A percentile compares a stretch with the other conserved stretches of the same genome.
phyloP scores from a whole-genome alignment of 768 basidiomycete genomes.

The Tricholoma saponaceum region DNA sequence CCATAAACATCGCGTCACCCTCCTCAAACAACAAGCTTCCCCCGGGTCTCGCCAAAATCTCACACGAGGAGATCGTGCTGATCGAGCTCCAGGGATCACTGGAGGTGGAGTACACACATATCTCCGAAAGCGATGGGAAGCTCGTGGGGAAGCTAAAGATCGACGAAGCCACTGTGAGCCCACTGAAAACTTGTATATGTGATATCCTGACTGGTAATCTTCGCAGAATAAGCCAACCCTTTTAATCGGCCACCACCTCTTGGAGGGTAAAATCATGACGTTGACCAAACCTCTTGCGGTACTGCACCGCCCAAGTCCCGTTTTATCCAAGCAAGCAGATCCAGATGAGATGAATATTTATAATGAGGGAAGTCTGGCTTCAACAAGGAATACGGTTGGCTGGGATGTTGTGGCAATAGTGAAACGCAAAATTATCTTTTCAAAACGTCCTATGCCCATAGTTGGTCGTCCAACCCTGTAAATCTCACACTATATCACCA shows the following conservation, averaged over 20 bases:
- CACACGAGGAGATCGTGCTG: slow-evolving; percentile 75
- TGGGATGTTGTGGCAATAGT: slow-evolving; percentile 72
- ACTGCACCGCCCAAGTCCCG: slow-evolving; percentile 42
- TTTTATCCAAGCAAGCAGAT: slow-evolving; percentile 6
- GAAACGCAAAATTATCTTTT: slow-evolving; percentile 79
- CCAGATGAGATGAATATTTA: slow-evolving; percentile 7
- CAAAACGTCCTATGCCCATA: slow-evolving; percentile 79
- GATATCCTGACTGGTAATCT: neutral
- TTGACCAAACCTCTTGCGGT: slow-evolving; percentile 83
- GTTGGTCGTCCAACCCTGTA: slow-evolving; percentile 13
- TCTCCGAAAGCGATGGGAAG: slow-evolving; percentile 56
- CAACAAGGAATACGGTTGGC: slow-evolving; percentile 18
- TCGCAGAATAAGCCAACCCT: slow-evolving; percentile 73
- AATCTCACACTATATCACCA: neutral
- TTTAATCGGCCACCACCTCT: slow-evolving; percentile 81
- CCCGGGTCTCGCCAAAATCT: slow-evolving; percentile 63
- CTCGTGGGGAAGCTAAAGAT: slow-evolving; percentile 76
- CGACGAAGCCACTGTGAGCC: slow-evolving; percentile 51
- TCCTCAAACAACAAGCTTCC: slow-evolving; percentile 47
- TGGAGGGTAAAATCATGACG: slow-evolving; percentile 79
- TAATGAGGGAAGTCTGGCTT: slow-evolving; percentile 14
- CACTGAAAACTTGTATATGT: neutral
- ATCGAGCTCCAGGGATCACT: slow-evolving; percentile 87
- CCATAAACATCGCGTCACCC: slow-evolving; percentile 43
- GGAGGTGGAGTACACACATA: slow-evolving; percentile 54